Evolutionary conservation across 495 filamentous ascomycete species (phyloP).

Genomic region (Hyphodiscus hymeniophilus): DNA sequence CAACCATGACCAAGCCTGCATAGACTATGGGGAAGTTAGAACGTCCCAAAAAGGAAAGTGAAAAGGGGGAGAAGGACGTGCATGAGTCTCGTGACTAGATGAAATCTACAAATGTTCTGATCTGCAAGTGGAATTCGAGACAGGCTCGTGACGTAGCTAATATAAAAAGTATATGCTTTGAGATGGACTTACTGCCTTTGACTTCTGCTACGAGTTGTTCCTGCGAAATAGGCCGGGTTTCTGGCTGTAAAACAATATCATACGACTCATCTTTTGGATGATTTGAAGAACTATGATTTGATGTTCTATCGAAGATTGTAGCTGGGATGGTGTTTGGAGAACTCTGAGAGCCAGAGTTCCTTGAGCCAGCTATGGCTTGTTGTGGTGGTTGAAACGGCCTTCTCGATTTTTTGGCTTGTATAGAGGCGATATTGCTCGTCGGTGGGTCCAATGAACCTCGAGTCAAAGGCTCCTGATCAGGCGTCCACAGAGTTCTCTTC

Average conservation of each 20-base stretch:
- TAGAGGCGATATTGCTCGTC: conserved; percentile 9
- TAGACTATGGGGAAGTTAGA: conserved; percentile 37
- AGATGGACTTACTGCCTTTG: conserved; percentile 38
- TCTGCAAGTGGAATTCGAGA: too few relatives aligned
- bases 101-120: too few relatives aligned
- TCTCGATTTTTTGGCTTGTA: conserved; percentile 3
- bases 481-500: conserved; percentile 9
- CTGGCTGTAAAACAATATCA: conserved; percentile 37
- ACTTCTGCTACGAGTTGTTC: conserved; percentile 64
- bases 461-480: conserved; percentile 2
- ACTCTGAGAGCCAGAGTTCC: background rate
- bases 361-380: background rate
- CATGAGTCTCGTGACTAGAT: too few relatives aligned
- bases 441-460: conserved; percentile 6
- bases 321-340: background rate
- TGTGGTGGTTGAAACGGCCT: background rate
- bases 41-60: too few relatives aligned
- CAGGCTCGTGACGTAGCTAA: too few relatives aligned
- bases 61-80: too few relatives aligned
- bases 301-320: background rate
- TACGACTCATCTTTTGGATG: conserved; percentile 3
- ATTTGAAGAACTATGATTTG: background rate
- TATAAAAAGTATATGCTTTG: too few relatives aligned
- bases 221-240: conserved; percentile 63
- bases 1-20: conserved; percentile 67